Percentiles rank a stretch among this genome's conserved stretches.
Evolutionary conservation across 352 stramenopile genomes (phyloP).

Genomic region (Globisporangium cederbergense): DNA sequence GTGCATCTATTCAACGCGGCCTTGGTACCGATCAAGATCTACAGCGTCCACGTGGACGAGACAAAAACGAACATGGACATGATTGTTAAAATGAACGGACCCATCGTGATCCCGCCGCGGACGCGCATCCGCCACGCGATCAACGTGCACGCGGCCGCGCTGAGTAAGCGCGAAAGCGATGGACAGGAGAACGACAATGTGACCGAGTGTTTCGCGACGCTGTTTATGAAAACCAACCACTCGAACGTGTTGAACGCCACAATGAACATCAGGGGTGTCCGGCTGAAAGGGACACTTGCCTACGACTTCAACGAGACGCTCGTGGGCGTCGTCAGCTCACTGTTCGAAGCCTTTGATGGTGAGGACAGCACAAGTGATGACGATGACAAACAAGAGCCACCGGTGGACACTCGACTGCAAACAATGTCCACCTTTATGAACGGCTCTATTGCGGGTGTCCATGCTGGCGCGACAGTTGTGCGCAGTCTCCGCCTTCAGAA

Average conservation of each 20-base stretch:
- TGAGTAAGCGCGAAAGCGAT: neutral
- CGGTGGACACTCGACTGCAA: neutral
- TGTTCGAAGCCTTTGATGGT: slow-evolving; percentile 1
- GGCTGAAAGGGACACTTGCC: slow-evolving; percentile 24
- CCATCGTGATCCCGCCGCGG: slow-evolving; percentile 29
- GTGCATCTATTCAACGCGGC: slow-evolving; percentile 44
- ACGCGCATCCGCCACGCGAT: slow-evolving; percentile 34
- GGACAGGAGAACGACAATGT: neutral
- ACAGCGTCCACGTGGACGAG: slow-evolving; percentile 26
- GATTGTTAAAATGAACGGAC: slow-evolving; percentile 26
- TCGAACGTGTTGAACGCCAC: slow-evolving; percentile 5
- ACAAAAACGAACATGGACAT: slow-evolving; percentile 27
- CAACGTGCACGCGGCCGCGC: slow-evolving; percentile 20
- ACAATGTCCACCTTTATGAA: slow-evolving; percentile 7
- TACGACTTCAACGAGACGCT: slow-evolving; percentile 31
- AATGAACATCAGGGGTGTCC: slow-evolving; percentile 26
- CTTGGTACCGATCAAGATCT: slow-evolving; percentile 32
- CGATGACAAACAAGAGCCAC: neutral
- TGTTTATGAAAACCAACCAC: slow-evolving; percentile 41
- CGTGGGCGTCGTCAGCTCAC: slow-evolving; percentile 15
- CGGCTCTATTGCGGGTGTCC: slow-evolving; percentile 16
- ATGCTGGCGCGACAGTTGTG: neutral
- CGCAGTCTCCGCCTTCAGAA: slow-evolving; percentile 22
- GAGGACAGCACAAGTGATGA: slow-evolving; percentile 2
- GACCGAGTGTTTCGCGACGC: slow-evolving; percentile 17